Evolutionary conservation across 345 rosid genomes (phyloP).

Genomic region (Camelina neglecta): DNA sequence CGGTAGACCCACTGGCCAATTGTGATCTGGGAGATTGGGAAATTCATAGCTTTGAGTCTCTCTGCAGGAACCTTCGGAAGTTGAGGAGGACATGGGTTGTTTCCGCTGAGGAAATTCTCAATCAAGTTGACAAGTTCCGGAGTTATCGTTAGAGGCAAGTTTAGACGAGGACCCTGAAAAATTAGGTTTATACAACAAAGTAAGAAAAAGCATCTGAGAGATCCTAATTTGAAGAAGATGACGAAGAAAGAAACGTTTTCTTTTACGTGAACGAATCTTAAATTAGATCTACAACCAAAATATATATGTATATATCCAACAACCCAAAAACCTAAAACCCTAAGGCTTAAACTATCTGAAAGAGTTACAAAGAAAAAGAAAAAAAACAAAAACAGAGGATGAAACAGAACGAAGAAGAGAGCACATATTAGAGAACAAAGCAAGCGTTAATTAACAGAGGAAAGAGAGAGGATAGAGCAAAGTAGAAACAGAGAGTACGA

Average conservation of each 20-base stretch:
- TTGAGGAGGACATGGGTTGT: not conserved
- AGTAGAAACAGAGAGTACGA: slow-evolving; percentile 13
- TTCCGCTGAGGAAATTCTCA: not conserved
- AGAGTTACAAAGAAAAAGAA: not conserved
- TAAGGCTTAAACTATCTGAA: not conserved
- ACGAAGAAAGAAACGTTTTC: not conserved
- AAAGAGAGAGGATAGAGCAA: not conserved
- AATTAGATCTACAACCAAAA: not conserved
- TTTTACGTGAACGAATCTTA: not conserved
- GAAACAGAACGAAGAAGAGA: not conserved
- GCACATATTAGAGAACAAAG: not conserved
- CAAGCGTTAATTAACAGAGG: not conserved
- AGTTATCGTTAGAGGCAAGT: not conserved
- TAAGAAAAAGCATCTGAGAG: too few relatives aligned
- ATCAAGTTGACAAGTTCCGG: not conserved
- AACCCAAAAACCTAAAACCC: slow-evolving; percentile 7
- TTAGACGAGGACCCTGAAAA: slow-evolving; percentile 5
- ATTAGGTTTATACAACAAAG: too few relatives aligned
- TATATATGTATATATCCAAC: not conserved
- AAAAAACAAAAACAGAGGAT: not conserved
- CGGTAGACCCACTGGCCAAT: slow-evolving; percentile 26
- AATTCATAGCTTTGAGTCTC: slow-evolving; percentile 26
- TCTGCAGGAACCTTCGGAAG: not conserved
- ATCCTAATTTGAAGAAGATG: not conserved
- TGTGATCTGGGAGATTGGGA: not conserved